Evolutionary conservation across 106 monocot species (phyloP).

Genomic region (Acanthochlamys bracteata): DNA sequence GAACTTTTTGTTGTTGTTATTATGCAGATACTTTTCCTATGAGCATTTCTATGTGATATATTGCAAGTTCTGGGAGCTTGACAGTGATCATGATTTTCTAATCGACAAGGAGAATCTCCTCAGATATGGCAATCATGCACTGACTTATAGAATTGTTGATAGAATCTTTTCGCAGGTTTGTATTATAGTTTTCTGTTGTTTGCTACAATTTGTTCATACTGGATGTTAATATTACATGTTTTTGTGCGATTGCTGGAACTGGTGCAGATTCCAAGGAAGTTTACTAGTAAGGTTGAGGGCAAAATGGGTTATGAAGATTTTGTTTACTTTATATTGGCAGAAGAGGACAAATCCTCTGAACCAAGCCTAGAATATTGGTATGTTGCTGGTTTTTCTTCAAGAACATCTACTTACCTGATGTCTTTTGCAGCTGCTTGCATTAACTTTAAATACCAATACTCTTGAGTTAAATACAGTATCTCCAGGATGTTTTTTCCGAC

Average conservation of each 20-base stretch:
- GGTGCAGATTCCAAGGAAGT: conserved; percentile 70
- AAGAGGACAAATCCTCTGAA: conserved; percentile 94
- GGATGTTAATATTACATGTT: too few species aligned
- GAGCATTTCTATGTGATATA: conserved; percentile 99
- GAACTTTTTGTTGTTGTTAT: not conserved
- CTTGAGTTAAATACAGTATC: too few species aligned
- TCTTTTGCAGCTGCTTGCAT: not conserved
- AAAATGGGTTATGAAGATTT: conserved; percentile 99
- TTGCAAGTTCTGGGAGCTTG: conserved; percentile 99
- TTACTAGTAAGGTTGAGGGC: conserved; percentile 78
- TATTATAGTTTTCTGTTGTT: not conserved
- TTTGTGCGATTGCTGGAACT: not conserved
- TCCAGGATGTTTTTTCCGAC: too few species aligned
- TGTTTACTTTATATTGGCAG: conserved; percentile 88
- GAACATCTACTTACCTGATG: not conserved
- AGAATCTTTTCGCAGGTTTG: conserved; percentile 90
- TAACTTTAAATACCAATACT: too few species aligned
- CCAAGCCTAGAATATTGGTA: conserved; percentile 98
- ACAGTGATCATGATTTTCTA: conserved; percentile 91
- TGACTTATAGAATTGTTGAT: conserved; percentile 95
- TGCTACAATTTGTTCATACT: not conserved
- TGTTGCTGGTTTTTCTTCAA: not conserved
- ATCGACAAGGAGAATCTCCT: conserved; percentile 92
- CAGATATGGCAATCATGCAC: conserved; percentile 87
- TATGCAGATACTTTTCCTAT: conserved; percentile 83